These are phyloP conservation scores for Rhynchospora breviuscula DNA, from an alignment of 176 grass and related monocot genomes.

Conservation along the genomic window DNA sequence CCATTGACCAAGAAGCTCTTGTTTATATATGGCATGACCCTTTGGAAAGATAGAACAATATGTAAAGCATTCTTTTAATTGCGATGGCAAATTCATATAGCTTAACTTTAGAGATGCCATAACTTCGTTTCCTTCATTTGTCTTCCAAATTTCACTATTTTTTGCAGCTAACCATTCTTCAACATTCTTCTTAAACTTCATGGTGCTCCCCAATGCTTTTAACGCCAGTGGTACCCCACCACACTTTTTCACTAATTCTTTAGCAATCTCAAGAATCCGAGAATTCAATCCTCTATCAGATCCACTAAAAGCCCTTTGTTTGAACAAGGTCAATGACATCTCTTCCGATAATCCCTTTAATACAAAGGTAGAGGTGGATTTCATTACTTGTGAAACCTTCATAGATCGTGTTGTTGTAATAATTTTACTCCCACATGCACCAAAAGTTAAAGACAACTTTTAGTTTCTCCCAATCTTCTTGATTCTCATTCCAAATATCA, in stretches of 20 bases:
- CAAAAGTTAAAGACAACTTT: neutral
- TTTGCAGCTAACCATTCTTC: neutral
- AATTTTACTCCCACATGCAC: constrained; percentile 22
- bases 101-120: constrained; percentile 16
- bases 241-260: constrained; percentile 30
- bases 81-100: constrained; percentile 2
- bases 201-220: neutral
- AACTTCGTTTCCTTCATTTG: neutral
- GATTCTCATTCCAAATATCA: constrained; percentile 31
- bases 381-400: neutral
- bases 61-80: constrained; percentile 22
- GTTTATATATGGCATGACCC: neutral
- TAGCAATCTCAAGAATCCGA: neutral
- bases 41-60: constrained; percentile 26
- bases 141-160: constrained; percentile 4
- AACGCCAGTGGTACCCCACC: constrained; percentile 32
- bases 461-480: neutral
- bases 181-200: neutral
- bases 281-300: neutral
- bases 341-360: neutral
- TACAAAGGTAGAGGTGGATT: neutral
- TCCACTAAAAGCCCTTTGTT: neutral
- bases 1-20: constrained; percentile 28
- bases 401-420: constrained; percentile 27
- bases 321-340: constrained; percentile 10